Evolutionary conservation across 2,329 filamentous ascomycete species (phyloP).

Genomic region (Beauveria bassiana): DNA sequence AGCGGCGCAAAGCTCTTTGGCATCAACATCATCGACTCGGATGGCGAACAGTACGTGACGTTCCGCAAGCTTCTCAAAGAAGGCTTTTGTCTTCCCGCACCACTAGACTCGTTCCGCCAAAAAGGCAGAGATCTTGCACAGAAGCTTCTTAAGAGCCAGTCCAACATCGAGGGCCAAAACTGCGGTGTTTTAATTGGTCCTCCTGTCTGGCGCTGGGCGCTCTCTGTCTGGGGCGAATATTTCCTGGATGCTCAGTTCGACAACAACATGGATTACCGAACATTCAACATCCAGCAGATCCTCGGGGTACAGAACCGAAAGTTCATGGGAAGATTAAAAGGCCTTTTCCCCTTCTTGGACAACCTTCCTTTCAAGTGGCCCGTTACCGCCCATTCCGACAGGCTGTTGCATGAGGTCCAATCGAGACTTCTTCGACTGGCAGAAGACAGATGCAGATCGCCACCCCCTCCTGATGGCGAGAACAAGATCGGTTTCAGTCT

Average conservation of each 20-base stretch:
- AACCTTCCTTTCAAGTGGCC: neutral
- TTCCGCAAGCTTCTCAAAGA: slow-evolving; percentile 1
- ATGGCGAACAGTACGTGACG: neutral
- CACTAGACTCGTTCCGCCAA: neutral
- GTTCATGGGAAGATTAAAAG: neutral
- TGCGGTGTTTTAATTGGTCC: neutral
- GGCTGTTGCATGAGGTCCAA: neutral
- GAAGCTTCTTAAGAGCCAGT: neutral
- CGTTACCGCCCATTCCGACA: neutral
- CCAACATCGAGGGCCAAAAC: neutral
- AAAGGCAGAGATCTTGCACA: neutral
- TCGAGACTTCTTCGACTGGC: neutral
- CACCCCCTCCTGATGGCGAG: neutral
- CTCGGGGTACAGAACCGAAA: neutral
- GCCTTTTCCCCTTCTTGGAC: neutral
- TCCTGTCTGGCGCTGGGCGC: neutral
- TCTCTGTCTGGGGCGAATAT: slow-evolving; percentile 3
- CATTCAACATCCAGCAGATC: slow-evolving; percentile 3
- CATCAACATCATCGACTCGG: slow-evolving; percentile 3
- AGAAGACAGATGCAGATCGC: neutral
- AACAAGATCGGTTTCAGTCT: neutral
- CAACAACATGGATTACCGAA: neutral
- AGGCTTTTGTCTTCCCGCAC: neutral
- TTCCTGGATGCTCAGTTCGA: slow-evolving; percentile 1
- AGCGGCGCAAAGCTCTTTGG: slow-evolving; percentile 1